Percentiles rank a stretch among this genome's conserved stretches.
Evolutionary conservation across 805 yeast genomes (phyloP).

Genomic region (Candida taoyuanica): DNA sequence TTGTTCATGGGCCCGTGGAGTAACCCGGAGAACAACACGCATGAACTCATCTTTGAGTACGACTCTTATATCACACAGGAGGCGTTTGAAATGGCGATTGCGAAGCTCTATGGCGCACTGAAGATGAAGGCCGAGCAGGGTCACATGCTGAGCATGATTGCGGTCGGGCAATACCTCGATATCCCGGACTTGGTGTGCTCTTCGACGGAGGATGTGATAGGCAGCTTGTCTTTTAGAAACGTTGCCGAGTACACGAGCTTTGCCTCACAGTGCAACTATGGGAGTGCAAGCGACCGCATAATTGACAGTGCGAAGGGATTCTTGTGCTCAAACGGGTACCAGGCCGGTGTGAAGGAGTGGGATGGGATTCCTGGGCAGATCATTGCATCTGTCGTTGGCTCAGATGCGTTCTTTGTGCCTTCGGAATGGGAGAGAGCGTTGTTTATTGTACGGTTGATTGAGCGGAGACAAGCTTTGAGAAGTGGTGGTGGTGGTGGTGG

Average conservation of each 20-base stretch:
- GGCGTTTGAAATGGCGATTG: slow-evolving; percentile 46
- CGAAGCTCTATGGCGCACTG: slow-evolving; percentile 41
- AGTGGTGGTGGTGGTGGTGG: too few relatives aligned
- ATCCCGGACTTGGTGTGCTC: slow-evolving; percentile 40
- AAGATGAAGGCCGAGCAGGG: slow-evolving; percentile 31
- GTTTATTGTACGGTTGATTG: slow-evolving; percentile 40
- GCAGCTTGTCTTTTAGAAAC: slow-evolving; percentile 32
- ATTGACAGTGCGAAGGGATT: slow-evolving; percentile 43
- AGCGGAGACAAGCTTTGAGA: slow-evolving; percentile 32
- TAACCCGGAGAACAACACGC: slow-evolving; percentile 19
- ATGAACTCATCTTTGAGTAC: slow-evolving; percentile 34
- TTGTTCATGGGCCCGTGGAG: slow-evolving; percentile 43
- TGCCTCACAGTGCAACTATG: slow-evolving; percentile 41
- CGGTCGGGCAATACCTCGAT: slow-evolving; percentile 46
- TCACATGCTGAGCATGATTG: slow-evolving; percentile 40
- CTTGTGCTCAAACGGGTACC: slow-evolving; percentile 47
- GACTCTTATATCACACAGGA: slow-evolving; percentile 38
- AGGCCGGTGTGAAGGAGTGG: slow-evolving; percentile 42
- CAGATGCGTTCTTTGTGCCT: slow-evolving; percentile 49
- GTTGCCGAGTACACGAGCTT: slow-evolving; percentile 36
- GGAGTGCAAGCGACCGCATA: slow-evolving; percentile 41
- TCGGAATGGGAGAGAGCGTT: slow-evolving; percentile 52
- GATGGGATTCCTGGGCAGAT: slow-evolving; percentile 40
- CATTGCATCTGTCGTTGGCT: slow-evolving; percentile 40
- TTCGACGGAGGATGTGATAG: slow-evolving; percentile 38